Conservation (phyloP, 352 stramenopile genomes). For the Phytophthora sp. region DNA sequence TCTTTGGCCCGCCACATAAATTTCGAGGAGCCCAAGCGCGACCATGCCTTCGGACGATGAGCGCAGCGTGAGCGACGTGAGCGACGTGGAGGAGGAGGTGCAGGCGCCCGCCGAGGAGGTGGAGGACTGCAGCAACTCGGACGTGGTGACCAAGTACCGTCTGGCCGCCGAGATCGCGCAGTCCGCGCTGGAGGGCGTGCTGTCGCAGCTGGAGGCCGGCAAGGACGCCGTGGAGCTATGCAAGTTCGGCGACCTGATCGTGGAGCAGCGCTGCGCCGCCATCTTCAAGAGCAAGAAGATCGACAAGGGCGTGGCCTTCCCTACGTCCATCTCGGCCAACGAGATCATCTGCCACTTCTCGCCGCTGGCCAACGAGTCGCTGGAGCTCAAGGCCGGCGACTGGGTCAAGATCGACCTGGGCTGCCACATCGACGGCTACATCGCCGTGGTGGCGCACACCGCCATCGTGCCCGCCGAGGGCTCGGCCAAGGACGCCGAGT, state of each 20-base stretch:
- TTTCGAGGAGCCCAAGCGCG: neutral
- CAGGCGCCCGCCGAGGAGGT: slow-evolving; percentile 65
- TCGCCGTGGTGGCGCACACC: slow-evolving; percentile 98
- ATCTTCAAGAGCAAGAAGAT: slow-evolving; percentile 98
- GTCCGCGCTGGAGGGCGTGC: slow-evolving; percentile 94
- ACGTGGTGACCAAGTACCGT: slow-evolving; percentile 98
- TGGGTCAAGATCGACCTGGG: slow-evolving; percentile 97
- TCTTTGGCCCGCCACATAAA: slow-evolving; percentile 18
- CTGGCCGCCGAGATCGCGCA: slow-evolving; percentile 99
- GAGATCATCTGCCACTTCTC: slow-evolving; percentile 99
- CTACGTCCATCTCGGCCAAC: slow-evolving; percentile 99
- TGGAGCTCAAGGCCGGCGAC: slow-evolving; percentile 78
- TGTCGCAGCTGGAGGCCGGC: slow-evolving; percentile 93
- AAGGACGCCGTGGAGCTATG: slow-evolving; percentile 97
- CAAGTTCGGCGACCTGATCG: slow-evolving; percentile 90
- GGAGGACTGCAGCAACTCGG: slow-evolving; percentile 89
- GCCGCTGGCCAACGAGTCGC: slow-evolving; percentile 91
- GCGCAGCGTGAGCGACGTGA: slow-evolving; percentile 61
- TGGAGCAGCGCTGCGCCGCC: slow-evolving; percentile 82
- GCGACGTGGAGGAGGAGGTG: slow-evolving; percentile 75
- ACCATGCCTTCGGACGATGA: slow-evolving; percentile 54
- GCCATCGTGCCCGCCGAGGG: slow-evolving; percentile 91
- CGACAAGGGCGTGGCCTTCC: slow-evolving; percentile 99
- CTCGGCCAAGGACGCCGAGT: slow-evolving; percentile 54
- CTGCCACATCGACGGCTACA: slow-evolving; percentile 99